Evolutionary conservation across 306 rosid genomes (phyloP), one percentile per base, ranked within the genome.

Genomic region (Lupinus albus): DNA sequence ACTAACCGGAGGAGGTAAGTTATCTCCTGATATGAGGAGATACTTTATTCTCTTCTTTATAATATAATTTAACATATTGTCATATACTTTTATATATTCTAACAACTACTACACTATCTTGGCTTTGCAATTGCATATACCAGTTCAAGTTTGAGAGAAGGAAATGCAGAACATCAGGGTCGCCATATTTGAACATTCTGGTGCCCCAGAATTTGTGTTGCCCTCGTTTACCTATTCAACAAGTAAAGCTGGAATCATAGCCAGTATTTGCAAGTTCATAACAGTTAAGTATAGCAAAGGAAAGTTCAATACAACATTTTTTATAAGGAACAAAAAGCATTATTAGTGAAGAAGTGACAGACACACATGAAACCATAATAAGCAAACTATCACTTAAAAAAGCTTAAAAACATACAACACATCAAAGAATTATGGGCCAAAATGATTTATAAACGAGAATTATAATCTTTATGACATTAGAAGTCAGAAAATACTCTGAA

Each of bases 151-250:
- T 92, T 50, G 98, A 93, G 78, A 93, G 85, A 77, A 93, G 96
- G 79, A 87, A 89, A 83, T 93, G 95, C 74, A 93, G 72, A 70
- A 89, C 95, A 77, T 86, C 96, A 49, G 44, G 91, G 55, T 93
- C 96, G 0, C 89, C 93, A 47, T 87, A 92, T 79, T 85, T 89
- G 84, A 93, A 89, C 96, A 89, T 93, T 80, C 87, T 83, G 50
- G 98, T 93, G 67, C 98, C 95, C 98, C 96, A 93, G 76, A 81
- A 81, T 46, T 93, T 93, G 83, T 93, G 98, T 28, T 87, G 86
- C 49, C 98, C 95, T 60, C 98, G 62, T 83, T 87, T 89, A 71
- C 98, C 96, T 92, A 72, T 78, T 68, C 74, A 74, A 81, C 61
- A 75, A 84, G 64, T 64, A 21, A 75, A 76, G 25, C 54, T 52